Evolutionary conservation across 768 basidiomycete genomes (phyloP), one percentile per base, ranked within the genome.

Genomic region (Tephrocybe sp.): DNA sequence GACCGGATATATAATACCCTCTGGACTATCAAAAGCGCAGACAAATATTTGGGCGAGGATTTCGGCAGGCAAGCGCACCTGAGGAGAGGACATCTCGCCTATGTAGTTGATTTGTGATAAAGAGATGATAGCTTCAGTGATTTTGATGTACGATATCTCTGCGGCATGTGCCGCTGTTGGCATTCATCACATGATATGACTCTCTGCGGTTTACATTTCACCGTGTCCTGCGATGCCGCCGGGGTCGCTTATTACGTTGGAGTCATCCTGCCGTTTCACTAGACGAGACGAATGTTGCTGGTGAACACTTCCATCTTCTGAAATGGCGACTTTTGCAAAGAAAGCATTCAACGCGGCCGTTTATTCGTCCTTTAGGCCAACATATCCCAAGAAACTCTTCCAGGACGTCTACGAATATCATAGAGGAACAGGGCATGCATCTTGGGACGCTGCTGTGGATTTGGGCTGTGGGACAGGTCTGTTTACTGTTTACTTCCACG

Each of bases 251-350:
- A 26, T n/a, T 7, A 26, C 7, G 26, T 26, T 7, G 26, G 26
- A 26, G 26, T 26, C 26, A 26, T 26, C 7, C 26, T 4, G 26
- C 26, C 26, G 7, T 3, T 26, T 26, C 26, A 26, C 26, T 26
- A 26, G 7, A 26, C 26, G 26, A 26, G 26, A 26, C 26, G 26
- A 3, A 4, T 26, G 26, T 3, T 26, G 26, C 3, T 3, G 17
- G 20, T 9, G 40, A 23, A 23, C 3, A n/a, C 16, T 16, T 22
- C 10, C 1, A n/a, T 39, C 20, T 10, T 23, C 20, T 19, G n/a
- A 13, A 47, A 91, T 93, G 91, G 74, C 89, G 9, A 87, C 87
- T 0, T 94, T 91, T 60, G 80, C 83, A 11, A 87, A 85, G 55
- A 64, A 74, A 0, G 76, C 81, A 0, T 93, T 90, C 69, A 81